Base-by-base conservation (phyloP, 106 monocot species). In the Apostasia ramifera region DNA sequence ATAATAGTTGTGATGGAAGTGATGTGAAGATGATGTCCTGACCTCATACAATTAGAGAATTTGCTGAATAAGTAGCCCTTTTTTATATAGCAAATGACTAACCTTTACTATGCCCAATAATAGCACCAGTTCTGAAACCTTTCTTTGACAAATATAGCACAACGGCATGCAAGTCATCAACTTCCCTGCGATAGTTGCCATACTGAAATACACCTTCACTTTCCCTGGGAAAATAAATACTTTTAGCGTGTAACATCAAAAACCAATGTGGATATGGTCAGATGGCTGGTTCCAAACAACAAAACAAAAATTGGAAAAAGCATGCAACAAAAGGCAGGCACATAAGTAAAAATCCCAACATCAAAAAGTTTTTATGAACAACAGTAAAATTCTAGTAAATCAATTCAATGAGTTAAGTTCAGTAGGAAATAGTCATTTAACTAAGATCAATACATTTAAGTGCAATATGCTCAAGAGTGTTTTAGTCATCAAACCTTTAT, bases 41-140 rank as follows among this genome's bases (percentile, higher is more conserved):
- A 26, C 26, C 26, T 26, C 26, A 26, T 26, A 26, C 26, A 26
- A 26, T 26, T 26, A 26, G 26, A 26, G 26, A 26, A 26, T 26
- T 26, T 26, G 26, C 26, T 26, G 26, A 26, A 26, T 26, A 26
- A 26, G 26, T 26, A 26, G 0, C 26, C 26, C 26, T 26, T 26
- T 26, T 26, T 26, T 26, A 26, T 26, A 26, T 26, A 26, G 26
- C 11, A 41, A 44, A 37, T 9, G 39, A 71, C 55, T 2, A 14
- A 85, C 88, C 90, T 83, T 90, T 94, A 69, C 90, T 94, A 62
- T 94, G 90, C 3, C 94, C 90, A 70, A 77, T 59, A 81, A 90
- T 87, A 57, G 82, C 78, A 72, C 78, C 61, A 48, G 83, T 69
- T 54, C 74, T 53, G 47, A 75, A 63, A 40, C 81, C 69, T 66